Evolutionary conservation across 164 flowering plant genomes (phyloP).

Genomic region (Umbellularia californica): DNA sequence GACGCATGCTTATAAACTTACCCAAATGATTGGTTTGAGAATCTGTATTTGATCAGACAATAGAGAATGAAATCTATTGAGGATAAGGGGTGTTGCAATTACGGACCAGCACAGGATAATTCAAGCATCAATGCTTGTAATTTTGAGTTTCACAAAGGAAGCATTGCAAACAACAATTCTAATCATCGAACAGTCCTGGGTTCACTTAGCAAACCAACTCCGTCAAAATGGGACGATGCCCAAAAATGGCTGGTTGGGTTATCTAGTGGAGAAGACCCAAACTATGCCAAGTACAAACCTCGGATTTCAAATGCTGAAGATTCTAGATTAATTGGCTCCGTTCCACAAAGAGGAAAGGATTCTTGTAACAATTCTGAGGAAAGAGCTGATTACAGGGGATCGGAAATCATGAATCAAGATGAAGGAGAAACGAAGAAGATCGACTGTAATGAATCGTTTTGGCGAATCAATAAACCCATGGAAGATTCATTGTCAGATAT

Average conservation of each 20-base stretch:
- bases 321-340: slow-evolving; percentile 60
- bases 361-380: slow-evolving; percentile 31
- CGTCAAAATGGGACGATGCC: slow-evolving; percentile 99
- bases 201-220: slow-evolving; percentile 51
- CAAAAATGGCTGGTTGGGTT: slow-evolving; percentile 88
- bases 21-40: not conserved
- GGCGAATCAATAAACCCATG: slow-evolving; percentile 48
- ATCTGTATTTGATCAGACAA: not conserved
- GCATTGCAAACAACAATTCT: slow-evolving; percentile 27
- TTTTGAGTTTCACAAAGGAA: slow-evolving; percentile 74
- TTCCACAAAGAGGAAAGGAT: slow-evolving; percentile 49
- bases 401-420: slow-evolving; percentile 14
- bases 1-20: not conserved
- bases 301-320: slow-evolving; percentile 88
- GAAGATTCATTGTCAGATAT: slow-evolving; percentile 34
- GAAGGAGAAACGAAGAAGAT: slow-evolving; percentile 65
- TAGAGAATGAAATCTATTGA: slow-evolving; percentile 50
- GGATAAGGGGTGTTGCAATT: slow-evolving; percentile 52
- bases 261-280: slow-evolving; percentile 40
- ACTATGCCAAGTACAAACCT: slow-evolving; percentile 45
- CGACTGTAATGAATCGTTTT: slow-evolving; percentile 57
- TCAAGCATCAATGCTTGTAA: slow-evolving; percentile 30
- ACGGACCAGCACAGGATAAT: slow-evolving; percentile 37
- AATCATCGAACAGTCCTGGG: slow-evolving; percentile 58
- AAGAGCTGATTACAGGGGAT: slow-evolving; percentile 4